Evolutionary conservation across 257 asterid species (phyloP).

Genomic region (Sherardia arvensis): DNA sequence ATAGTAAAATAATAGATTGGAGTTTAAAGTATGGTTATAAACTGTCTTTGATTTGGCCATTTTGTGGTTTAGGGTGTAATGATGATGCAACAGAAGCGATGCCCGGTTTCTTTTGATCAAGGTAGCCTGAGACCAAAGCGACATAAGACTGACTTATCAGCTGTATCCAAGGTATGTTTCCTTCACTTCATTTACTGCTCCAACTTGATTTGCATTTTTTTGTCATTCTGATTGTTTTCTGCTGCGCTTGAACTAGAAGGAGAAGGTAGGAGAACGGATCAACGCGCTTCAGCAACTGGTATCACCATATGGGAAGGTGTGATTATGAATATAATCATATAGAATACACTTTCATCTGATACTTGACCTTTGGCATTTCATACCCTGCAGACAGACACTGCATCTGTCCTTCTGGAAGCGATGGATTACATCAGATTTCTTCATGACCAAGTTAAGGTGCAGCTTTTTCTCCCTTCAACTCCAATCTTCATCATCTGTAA

Average conservation of each 20-base stretch:
- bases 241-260: conserved; percentile 66
- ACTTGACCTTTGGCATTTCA: not conserved
- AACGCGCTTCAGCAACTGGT: conserved; percentile 89
- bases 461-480: not conserved
- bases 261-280: conserved; percentile 67
- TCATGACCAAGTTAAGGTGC: conserved; percentile 89
- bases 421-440: conserved; percentile 83
- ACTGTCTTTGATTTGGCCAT: conserved; percentile 11
- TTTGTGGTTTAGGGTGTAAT: conserved; percentile 19
- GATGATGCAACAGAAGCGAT: conserved; percentile 84
- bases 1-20: not conserved
- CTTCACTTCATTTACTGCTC: not conserved
- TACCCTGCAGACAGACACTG: conserved; percentile 67
- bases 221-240: not conserved
- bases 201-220: not conserved
- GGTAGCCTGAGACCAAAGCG: conserved; percentile 58
- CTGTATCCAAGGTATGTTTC: conserved; percentile 61
- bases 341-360: not conserved
- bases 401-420: conserved; percentile 82
- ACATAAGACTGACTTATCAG: conserved; percentile 44
- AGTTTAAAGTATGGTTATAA: no score
- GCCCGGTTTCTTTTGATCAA: conserved; percentile 50
- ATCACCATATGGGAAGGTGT: conserved; percentile 92
- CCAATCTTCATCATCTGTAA: not conserved
- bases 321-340: not conserved